Conservation (phyloP, 2,329 filamentous ascomycete genomes). For the Gnomoniopsis sp. region DNA sequence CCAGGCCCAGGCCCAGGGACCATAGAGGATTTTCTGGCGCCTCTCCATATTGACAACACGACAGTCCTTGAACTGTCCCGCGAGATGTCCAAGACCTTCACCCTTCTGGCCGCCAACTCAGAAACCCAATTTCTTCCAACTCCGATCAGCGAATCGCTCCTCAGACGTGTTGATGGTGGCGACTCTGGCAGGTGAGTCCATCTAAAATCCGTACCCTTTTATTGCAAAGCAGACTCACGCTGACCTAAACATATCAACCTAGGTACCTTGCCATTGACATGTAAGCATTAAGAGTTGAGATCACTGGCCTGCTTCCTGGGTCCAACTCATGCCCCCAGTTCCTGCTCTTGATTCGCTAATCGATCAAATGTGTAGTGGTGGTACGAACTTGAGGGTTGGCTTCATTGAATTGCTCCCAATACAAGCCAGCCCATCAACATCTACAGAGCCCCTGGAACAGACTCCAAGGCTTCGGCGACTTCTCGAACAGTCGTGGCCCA, state of each 20-base stretch:
- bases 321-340: neutral
- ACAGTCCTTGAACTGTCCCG: conserved; percentile 45
- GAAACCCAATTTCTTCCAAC: conserved; percentile 57
- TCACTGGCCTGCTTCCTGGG: neutral
- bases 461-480: conserved; percentile 45
- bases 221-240: neutral
- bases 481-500: conserved; percentile 71
- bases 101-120: conserved; percentile 48
- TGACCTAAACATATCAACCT: conserved; percentile 15
- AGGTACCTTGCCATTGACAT: conserved; percentile 64
- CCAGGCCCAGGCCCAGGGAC: neutral
- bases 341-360: conserved; percentile 14
- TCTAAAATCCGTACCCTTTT: neutral
- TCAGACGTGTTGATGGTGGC: conserved; percentile 43
- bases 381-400: conserved; percentile 65
- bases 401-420: conserved; percentile 59
- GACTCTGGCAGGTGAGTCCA: conserved; percentile 45
- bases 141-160: conserved; percentile 57
- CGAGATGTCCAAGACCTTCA: conserved; percentile 46
- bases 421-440: conserved; percentile 16
- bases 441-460: neutral
- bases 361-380: conserved; percentile 45
- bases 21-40: conserved; percentile 46
- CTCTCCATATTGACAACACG: conserved; percentile 45
- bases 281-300: conserved; percentile 43